phyloP scores from a whole-genome alignment of 306 rosid species.

The Ochetophila trinervis region DNA sequence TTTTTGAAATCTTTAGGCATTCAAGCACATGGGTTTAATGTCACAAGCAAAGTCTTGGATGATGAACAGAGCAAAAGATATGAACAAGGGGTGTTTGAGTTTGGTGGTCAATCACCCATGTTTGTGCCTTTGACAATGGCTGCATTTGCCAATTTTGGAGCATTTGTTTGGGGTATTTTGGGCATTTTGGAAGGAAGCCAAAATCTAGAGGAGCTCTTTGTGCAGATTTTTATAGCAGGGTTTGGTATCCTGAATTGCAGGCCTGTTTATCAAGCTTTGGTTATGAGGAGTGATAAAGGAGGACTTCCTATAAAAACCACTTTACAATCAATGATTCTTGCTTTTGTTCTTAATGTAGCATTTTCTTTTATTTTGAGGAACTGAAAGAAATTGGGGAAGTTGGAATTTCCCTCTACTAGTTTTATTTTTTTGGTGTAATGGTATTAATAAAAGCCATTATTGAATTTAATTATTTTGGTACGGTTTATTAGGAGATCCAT shows the following conservation, averaged over 20 bases:
- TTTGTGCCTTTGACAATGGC: conserved; percentile 33
- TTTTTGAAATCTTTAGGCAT: conserved; percentile 19
- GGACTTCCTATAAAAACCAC: conserved; percentile 26
- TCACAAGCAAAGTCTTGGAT: conserved; percentile 40
- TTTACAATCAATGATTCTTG: background rate
- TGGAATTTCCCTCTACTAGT: too few species aligned
- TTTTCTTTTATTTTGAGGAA: conserved; percentile 4
- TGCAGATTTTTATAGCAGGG: conserved; percentile 26
- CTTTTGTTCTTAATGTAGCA: background rate
- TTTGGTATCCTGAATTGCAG: conserved; percentile 26
- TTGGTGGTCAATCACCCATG: conserved; percentile 39
- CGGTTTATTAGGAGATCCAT: too few species aligned
- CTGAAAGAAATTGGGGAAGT: background rate
- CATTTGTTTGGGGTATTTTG: conserved; percentile 13
- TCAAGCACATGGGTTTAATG: conserved; percentile 26
- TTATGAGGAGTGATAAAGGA: conserved; percentile 26
- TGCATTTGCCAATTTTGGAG: conserved; percentile 30
- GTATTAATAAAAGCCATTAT: too few species aligned
- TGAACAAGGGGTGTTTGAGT: conserved; percentile 28
- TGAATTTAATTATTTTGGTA: too few species aligned
- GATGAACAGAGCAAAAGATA: conserved; percentile 43
- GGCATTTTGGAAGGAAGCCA: conserved; percentile 4
- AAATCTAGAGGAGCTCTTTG: conserved; percentile 11
- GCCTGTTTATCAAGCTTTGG: conserved; percentile 41
- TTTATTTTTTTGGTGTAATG: too few species aligned